A percentile compares a stretch with the other conserved stretches of the same genome.
Evolutionary conservation across 2,329 filamentous ascomycete genomes (phyloP).

Genomic region (Reticulascus tulasneorum): DNA sequence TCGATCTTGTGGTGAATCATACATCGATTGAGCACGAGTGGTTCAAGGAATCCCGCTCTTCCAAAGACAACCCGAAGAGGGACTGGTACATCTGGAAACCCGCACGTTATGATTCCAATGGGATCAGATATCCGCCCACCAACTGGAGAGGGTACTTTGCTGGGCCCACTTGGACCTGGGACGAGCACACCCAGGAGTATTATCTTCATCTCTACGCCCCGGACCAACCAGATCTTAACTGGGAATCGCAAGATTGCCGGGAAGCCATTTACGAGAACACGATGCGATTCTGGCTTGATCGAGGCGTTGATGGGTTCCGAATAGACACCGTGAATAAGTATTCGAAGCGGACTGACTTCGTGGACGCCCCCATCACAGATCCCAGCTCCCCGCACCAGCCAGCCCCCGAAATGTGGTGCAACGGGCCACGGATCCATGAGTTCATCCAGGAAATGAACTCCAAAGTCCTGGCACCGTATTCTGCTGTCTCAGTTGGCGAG

Average conservation of each 20-base stretch:
- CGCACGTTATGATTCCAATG: slow-evolving; percentile 47
- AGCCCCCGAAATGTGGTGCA: slow-evolving; percentile 49
- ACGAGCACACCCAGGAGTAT: slow-evolving; percentile 47
- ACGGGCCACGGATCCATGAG: slow-evolving; percentile 60
- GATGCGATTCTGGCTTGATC: slow-evolving; percentile 71
- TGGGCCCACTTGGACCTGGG: slow-evolving; percentile 48
- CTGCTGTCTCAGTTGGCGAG: slow-evolving; percentile 60
- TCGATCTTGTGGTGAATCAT: slow-evolving; percentile 73
- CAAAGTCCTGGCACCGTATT: slow-evolving; percentile 48
- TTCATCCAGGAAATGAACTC: slow-evolving; percentile 56
- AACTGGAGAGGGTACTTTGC: slow-evolving; percentile 50
- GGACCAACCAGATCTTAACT: slow-evolving; percentile 74
- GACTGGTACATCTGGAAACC: slow-evolving; percentile 66
- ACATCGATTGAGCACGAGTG: slow-evolving; percentile 53
- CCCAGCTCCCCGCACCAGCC: slow-evolving; percentile 34
- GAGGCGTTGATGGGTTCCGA: slow-evolving; percentile 61
- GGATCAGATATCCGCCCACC: slow-evolving; percentile 54
- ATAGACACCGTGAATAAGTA: slow-evolving; percentile 68
- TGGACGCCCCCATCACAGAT: slow-evolving; percentile 46
- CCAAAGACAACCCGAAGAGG: slow-evolving; percentile 46
- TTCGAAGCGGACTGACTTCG: slow-evolving; percentile 54
- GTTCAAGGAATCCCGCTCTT: slow-evolving; percentile 52
- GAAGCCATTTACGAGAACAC: slow-evolving; percentile 62
- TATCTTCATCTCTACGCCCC: slow-evolving; percentile 61
- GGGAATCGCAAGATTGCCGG: slow-evolving; percentile 64